phyloP scores from a whole-genome alignment of 2,329 filamentous ascomycete genomes.

The Emmonsiellopsis sp. region DNA sequence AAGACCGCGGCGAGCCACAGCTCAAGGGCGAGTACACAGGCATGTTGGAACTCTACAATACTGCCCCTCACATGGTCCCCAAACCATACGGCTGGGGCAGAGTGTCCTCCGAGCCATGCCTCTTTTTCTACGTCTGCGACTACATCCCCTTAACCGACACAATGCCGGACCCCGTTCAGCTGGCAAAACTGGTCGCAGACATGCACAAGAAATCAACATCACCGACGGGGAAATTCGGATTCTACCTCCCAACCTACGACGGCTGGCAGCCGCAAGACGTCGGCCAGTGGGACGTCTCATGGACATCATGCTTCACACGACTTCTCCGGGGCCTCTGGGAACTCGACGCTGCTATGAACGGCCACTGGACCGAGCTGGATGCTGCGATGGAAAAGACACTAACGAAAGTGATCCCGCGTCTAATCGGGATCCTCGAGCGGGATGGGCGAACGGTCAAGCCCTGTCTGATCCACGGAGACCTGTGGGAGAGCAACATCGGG shows the following conservation, averaged over 20 bases:
- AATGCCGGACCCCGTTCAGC: conserved; percentile 15
- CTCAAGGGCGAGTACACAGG: conserved; percentile 24
- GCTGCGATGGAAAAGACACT: conserved; percentile 11
- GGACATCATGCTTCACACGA: conserved; percentile 26
- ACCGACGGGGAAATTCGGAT: conserved; percentile 28
- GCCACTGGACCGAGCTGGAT: conserved; percentile 22
- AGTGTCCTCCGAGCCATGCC: conserved; percentile 10
- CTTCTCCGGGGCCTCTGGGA: conserved; percentile 21
- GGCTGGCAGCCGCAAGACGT: conserved; percentile 19
- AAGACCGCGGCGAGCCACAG: conserved; percentile 8
- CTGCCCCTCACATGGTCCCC: conserved; percentile 20
- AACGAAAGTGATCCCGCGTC: conserved; percentile 22
- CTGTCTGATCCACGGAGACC: conserved; percentile 28
- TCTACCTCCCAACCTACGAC: conserved; percentile 24
- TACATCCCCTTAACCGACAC: conserved; percentile 22
- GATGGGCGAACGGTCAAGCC: conserved; percentile 19
- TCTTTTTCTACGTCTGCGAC: conserved; percentile 23
- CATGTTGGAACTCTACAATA: conserved; percentile 20
- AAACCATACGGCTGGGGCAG: conserved; percentile 21
- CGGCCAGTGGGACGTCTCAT: conserved; percentile 23
- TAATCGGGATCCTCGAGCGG: conserved; percentile 16
- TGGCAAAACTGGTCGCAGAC: conserved; percentile 14
- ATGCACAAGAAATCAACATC: conserved; percentile 20
- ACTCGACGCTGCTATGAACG: conserved; percentile 23
- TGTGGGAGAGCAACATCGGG: conserved; percentile 31